Base-by-base conservation (phyloP, 2,329 filamentous ascomycete genomes). In the Mycosphaerella sp. region DNA sequence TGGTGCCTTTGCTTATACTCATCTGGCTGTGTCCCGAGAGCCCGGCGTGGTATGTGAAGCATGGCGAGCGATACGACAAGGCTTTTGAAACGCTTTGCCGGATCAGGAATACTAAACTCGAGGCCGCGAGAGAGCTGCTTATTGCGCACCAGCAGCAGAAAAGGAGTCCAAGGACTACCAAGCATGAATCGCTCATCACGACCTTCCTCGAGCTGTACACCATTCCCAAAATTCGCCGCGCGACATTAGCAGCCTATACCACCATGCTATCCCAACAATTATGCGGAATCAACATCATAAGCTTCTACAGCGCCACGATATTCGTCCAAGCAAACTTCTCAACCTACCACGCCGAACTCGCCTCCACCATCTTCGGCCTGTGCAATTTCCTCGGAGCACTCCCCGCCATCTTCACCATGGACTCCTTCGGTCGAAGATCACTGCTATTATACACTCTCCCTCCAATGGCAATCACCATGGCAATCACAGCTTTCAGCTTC, bases 1-100 rank as follows among this genome's bases (percentile, higher is more conserved):
- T 82, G 0, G 66, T 86, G 1, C 81, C 82, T 6, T 70, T 86
- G 4, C 64, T 82, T 8, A 13, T 64, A 17, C 55, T 63, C 45
- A 44, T 79, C 7, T 72, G 76, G 40, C 71, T 84, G 21, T 86
- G 72, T 57, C 75, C 59, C 14, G 63, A 65, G 44, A 59, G 56
- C 4, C 58, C 64, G n/a, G 51, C 58, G 4, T 66, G 61, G 58
- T 50, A 58, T 8, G 53, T 65, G 28, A 64, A 64, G 47, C 54
- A 59, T 27, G 50, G 51, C 2, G 59, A 62, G 27, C 55, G 51
- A 16, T 59, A 60, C 25, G 42, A 48, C 10, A 45, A 55, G 21
- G 64, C 64, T 0, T 80, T 74, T 64, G 48, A 61, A 6, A 74
- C 76, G 2, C 75, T 80, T 65, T 62, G 61, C 9, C 64, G 64